These are phyloP conservation scores for Chrysoporthe deuterocubensis DNA, from an alignment of 2,329 filamentous ascomycete genomes.

Conservation along the genomic window DNA sequence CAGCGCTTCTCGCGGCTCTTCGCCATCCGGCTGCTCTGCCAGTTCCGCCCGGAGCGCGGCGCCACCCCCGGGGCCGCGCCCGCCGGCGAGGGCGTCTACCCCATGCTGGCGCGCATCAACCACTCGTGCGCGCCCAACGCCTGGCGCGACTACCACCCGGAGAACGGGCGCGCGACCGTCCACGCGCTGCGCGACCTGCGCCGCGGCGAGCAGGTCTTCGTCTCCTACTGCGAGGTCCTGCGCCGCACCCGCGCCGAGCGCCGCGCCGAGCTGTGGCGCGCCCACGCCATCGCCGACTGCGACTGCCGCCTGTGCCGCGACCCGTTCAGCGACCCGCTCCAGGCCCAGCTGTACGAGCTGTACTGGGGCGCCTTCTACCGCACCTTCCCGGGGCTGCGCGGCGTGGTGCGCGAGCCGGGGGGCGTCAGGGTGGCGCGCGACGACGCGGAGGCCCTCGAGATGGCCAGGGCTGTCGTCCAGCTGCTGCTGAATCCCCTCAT, in stretches of 20 bases:
- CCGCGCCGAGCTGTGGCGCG: neutral
- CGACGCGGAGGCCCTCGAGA: neutral
- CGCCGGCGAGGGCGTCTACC: conserved; percentile 13
- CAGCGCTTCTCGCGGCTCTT: conserved; percentile 11
- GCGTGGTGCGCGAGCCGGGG: neutral
- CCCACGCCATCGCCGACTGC: conserved; percentile 2
- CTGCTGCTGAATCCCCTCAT: conserved; percentile 18
- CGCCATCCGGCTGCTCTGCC: conserved; percentile 7
- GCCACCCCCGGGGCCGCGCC: no score
- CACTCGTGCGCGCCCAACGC: conserved; percentile 32
- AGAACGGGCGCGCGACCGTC: conserved; percentile 26
- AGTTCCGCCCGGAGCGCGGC: neutral
- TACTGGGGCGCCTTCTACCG: conserved; percentile 1
- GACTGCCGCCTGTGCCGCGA: conserved; percentile 14
- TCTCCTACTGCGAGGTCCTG: conserved; percentile 13
- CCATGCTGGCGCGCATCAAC: conserved; percentile 25
- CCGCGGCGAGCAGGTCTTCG: conserved; percentile 29
- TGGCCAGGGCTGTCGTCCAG: conserved; percentile 2
- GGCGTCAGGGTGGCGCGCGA: neutral
- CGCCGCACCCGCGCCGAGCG: conserved; percentile 2
- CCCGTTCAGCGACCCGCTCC: conserved; percentile 2
- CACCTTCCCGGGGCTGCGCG: neutral
- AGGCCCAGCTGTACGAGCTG: neutral
- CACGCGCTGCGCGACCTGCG: conserved; percentile 29
- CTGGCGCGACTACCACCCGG: conserved; percentile 27